These are phyloP conservation scores for Licmophora abbreviata DNA, from an alignment of 108 stramenopile species.

Conservation along the genomic window DNA sequence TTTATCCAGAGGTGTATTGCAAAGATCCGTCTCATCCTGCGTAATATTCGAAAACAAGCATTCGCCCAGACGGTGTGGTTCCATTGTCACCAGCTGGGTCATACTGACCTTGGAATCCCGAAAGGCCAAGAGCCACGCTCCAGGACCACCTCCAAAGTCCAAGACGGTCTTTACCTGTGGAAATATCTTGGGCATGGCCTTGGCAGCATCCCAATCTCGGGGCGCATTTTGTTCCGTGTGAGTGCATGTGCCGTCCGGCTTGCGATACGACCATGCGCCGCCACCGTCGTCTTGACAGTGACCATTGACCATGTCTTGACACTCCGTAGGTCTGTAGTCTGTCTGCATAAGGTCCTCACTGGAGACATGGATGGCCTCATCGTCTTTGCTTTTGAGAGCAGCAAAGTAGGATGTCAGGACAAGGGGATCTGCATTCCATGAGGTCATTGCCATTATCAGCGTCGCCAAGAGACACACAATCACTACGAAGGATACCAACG, in stretches of 20 bases:
- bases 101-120: constrained; percentile 2
- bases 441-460: no score
- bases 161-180: constrained; percentile 1
- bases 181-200: constrained; percentile 4
- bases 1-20: constrained; percentile 8
- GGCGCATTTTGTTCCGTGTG: constrained; percentile 1
- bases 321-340: constrained; percentile 10
- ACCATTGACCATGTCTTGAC: constrained; percentile 6
- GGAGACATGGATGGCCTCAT: no score
- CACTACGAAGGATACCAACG: no score
- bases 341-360: no score
- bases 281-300: constrained; percentile 13
- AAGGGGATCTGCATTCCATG: no score
- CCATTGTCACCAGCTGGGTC: constrained; percentile 7
- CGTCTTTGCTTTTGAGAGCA: no score
- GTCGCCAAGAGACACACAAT: no score
- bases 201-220: neutral
- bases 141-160: constrained; percentile 12
- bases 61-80: constrained; percentile 5
- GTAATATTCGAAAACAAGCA: constrained; percentile 5
- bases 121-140: constrained; percentile 3
- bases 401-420: no score
- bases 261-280: constrained; percentile 9
- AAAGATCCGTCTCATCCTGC: constrained; percentile 5
- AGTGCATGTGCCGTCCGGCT: constrained; percentile 3